Percentiles rank a stretch among this genome's conserved stretches.
Conservation (phyloP, 495 filamentous ascomycete genomes). For the Daldinia concentrica region DNA sequence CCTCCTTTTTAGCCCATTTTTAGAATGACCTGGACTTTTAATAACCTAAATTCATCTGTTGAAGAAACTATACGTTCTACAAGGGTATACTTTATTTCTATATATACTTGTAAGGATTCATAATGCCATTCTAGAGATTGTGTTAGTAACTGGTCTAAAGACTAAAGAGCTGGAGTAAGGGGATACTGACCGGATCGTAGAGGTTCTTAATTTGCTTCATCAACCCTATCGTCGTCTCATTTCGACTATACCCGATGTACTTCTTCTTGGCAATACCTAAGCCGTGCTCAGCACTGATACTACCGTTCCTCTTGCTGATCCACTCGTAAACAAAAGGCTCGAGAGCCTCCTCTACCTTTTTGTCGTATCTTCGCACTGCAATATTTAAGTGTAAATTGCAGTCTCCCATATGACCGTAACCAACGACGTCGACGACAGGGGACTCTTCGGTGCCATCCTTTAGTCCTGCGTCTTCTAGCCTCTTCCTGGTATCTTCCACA, state of each 20-base stretch:
- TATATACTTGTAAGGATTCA: slow-evolving; percentile 95
- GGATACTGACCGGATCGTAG: slow-evolving; percentile 84
- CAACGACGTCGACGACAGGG: slow-evolving; percentile 88
- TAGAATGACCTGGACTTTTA: neutral
- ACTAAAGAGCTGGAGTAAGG: neutral
- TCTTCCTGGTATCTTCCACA: slow-evolving; percentile 81
- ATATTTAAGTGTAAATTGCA: slow-evolving; percentile 94
- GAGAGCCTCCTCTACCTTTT: slow-evolving; percentile 84
- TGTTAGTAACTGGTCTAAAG: slow-evolving; percentile 15
- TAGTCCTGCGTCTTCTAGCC: slow-evolving; percentile 75
- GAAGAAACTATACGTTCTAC: slow-evolving; percentile 15
- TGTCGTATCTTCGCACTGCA: slow-evolving; percentile 80
- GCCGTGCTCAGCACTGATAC: slow-evolving; percentile 96
- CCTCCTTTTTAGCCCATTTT: neutral
- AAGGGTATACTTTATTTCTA: slow-evolving; percentile 32
- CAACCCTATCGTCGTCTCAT: slow-evolving; percentile 80
- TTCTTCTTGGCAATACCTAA: slow-evolving; percentile 93
- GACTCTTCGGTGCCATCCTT: slow-evolving; percentile 78
- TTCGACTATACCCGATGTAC: slow-evolving; percentile 91
- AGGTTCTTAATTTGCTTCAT: slow-evolving; percentile 94
- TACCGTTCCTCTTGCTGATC: slow-evolving; percentile 85
- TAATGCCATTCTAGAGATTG: slow-evolving; percentile 77
- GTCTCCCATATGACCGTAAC: slow-evolving; percentile 98
- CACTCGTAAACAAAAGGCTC: slow-evolving; percentile 98
- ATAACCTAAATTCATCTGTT: slow-evolving; percentile 18